A percentile compares a stretch with the other conserved stretches of the same genome.
These are phyloP conservation scores for Wallacemonas sp. DNA, from an alignment of 208 protist species.

Conservation along the genomic window DNA sequence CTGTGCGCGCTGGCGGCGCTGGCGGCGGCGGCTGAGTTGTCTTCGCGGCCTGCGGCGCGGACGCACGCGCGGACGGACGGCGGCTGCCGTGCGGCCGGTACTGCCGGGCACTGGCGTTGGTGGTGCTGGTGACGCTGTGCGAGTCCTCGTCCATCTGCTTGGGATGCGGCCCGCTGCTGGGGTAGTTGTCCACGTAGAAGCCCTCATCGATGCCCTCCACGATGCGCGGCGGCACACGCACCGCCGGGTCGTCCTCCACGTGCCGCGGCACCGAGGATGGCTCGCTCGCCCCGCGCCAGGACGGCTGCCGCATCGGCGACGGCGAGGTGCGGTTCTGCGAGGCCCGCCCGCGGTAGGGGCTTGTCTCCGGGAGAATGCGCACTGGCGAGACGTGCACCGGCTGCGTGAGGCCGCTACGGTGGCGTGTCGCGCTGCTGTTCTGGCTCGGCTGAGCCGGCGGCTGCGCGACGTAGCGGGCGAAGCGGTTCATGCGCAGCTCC, in stretches of 20 bases:
- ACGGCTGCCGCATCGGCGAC: constrained; percentile 14
- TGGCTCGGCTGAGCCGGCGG: too few species aligned
- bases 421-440: too few species aligned
- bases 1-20: background rate
- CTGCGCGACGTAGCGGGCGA: background rate
- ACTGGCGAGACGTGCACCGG: background rate
- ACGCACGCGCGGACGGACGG: too few species aligned
- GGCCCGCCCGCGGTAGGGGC: background rate
- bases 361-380: constrained; percentile 7
- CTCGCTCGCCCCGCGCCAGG: background rate
- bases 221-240: too few species aligned
- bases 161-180: background rate
- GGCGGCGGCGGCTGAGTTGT: background rate
- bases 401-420: too few species aligned
- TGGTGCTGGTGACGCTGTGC: background rate
- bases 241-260: background rate
- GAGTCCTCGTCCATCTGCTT: background rate
- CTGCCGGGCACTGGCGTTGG: constrained; percentile 2
- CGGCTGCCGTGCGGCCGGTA: background rate
- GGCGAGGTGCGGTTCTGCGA: background rate
- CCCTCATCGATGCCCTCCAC: too few species aligned
- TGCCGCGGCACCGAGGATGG: background rate
- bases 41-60: background rate
- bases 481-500: constrained; percentile 6
- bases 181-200: background rate